Evolutionary conservation across 139 green algal species (phyloP).

Genomic region (Volvox reticuliferus): DNA sequence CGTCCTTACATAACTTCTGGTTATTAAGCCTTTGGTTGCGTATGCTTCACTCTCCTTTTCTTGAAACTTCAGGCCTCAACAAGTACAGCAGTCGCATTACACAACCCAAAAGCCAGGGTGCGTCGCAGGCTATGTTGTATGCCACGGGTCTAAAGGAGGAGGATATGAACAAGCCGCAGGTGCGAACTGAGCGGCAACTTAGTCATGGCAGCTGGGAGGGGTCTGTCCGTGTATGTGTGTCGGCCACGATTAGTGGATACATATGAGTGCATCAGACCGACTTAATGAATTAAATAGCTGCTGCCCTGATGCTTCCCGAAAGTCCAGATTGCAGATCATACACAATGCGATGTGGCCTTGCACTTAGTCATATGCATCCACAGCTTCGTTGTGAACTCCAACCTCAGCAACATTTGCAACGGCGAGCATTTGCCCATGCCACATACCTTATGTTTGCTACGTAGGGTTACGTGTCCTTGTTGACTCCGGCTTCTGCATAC

Average conservation of each 20-base stretch:
- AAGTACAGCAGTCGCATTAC: conserved; percentile 95
- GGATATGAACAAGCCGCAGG: conserved; percentile 98
- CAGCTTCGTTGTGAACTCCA: too few species aligned
- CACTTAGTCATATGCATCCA: too few species aligned
- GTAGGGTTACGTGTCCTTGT: too few species aligned
- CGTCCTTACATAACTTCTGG: not conserved
- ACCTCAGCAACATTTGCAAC: too few species aligned
- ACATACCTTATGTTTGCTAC: too few species aligned
- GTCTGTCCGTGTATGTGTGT: not conserved
- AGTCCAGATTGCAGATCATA: not conserved
- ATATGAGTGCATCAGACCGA: not conserved
- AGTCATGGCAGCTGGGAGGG: too few species aligned
- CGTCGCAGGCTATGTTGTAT: conserved; percentile 98
- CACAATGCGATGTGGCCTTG: not conserved
- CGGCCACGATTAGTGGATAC: not conserved
- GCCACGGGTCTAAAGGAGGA: conserved; percentile 92
- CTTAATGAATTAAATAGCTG: not conserved
- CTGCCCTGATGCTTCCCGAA: too few species aligned
- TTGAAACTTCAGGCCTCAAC: conserved; percentile 85
- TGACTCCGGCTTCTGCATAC: too few species aligned
- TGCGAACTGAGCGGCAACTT: conserved; percentile 32
- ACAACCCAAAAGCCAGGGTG: conserved; percentile 97
- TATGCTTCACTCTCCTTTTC: not conserved
- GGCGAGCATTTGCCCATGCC: too few species aligned
- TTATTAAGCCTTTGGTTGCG: not conserved